Conservation (phyloP, 371 early-diverging fungal genomes). For the Cokeromyces recurvatus region DNA sequence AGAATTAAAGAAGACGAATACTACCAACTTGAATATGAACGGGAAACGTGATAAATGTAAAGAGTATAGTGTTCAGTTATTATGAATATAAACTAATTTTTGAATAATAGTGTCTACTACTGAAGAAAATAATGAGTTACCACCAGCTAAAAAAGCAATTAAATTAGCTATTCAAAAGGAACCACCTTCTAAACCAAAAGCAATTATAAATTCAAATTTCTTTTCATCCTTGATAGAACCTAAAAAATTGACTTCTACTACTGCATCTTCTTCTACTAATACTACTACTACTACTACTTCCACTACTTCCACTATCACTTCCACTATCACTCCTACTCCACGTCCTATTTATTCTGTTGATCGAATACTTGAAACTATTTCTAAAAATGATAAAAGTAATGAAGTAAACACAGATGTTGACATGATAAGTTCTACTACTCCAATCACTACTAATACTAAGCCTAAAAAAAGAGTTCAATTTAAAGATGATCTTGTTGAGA, state of each 20-base stretch:
- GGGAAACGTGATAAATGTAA: conserved; percentile 7
- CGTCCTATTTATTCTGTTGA: conserved; percentile 13
- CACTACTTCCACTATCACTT: not conserved
- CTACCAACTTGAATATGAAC: not conserved
- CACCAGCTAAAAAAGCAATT: not conserved
- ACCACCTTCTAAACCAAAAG: conserved; percentile 17
- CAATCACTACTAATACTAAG: no score
- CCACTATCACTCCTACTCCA: not conserved
- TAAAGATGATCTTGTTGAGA: conserved; percentile 15
- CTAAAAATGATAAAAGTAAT: not conserved
- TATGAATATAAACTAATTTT: not conserved
- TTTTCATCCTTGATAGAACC: conserved; percentile 1
- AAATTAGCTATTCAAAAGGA: conserved; percentile 25
- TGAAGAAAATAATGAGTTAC: no score
- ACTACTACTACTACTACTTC: no score
- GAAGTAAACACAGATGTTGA: not conserved
- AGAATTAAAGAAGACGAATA: not conserved
- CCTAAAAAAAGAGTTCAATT: conserved; percentile 15
- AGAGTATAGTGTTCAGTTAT: conserved; percentile 1
- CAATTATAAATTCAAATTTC: conserved; percentile 11
- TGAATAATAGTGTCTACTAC: no score
- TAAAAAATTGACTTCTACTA: not conserved
- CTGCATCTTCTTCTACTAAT: not conserved
- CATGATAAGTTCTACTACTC: no score
- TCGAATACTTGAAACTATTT: conserved; percentile 1